Evolutionary conservation across 2,329 filamentous ascomycete genomes (phyloP).

Genomic region (Microsporum ferrugineum): DNA sequence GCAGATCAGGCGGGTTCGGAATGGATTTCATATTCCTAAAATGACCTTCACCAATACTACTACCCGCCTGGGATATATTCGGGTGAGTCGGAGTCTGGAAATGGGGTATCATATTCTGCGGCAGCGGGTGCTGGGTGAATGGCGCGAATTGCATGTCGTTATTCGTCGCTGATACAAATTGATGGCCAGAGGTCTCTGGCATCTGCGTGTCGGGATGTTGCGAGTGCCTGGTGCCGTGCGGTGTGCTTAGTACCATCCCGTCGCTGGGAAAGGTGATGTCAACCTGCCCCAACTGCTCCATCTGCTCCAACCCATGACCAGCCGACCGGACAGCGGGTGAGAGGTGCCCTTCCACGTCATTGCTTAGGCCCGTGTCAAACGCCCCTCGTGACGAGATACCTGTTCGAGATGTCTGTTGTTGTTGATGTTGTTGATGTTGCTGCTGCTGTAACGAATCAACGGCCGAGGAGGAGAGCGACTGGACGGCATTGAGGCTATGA

Average conservation of each 20-base stretch:
- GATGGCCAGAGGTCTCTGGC: background rate
- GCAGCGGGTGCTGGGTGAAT: background rate
- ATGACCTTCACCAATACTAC: constrained; percentile 12
- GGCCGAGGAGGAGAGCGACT: background rate
- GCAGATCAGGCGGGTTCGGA: constrained; percentile 54
- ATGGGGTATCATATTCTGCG: constrained; percentile 4
- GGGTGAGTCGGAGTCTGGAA: background rate
- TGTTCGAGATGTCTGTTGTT: background rate
- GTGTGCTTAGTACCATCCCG: background rate
- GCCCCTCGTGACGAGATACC: background rate
- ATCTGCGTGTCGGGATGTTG: background rate
- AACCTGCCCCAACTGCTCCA: background rate
- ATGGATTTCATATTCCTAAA: constrained; percentile 43
- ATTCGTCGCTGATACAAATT: background rate
- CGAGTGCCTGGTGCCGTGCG: background rate
- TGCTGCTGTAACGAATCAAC: background rate
- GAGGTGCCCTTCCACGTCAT: background rate
- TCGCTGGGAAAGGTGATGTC: background rate
- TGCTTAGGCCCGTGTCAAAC: background rate
- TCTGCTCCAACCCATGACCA: background rate
- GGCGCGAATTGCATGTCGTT: background rate
- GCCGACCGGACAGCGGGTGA: background rate
- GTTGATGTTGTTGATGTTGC: background rate
- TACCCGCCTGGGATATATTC: background rate
- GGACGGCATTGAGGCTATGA: background rate